A percentile compares a stretch with the other conserved stretches of the same genome.
phyloP scores from a whole-genome alignment of 805 yeast species.

The Candida dajiaensis region DNA sequence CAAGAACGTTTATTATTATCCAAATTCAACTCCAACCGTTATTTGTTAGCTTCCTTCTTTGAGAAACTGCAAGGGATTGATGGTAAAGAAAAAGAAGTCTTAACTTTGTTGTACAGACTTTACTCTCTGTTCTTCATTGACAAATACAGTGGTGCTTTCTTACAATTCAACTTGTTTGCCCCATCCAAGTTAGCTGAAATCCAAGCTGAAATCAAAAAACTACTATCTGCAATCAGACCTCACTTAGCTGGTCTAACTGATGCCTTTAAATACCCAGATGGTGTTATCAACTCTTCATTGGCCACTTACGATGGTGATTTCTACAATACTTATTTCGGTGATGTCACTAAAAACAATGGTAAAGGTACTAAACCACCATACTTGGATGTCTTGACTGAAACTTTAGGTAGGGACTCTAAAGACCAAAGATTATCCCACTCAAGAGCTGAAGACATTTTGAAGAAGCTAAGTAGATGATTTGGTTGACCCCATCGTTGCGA shows the following conservation, averaged over 20 bases:
- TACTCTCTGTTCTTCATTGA: slow-evolving; percentile 67
- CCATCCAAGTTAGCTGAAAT: slow-evolving; percentile 40
- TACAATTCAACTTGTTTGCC: slow-evolving; percentile 54
- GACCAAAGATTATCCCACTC: slow-evolving; percentile 32
- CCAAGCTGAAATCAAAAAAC: slow-evolving; percentile 37
- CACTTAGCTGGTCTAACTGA: slow-evolving; percentile 78
- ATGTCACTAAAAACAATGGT: slow-evolving; percentile 43
- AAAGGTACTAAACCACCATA: slow-evolving; percentile 48
- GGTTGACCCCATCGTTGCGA: not conserved
- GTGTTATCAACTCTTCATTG: slow-evolving; percentile 72
- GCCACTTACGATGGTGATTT: slow-evolving; percentile 81
- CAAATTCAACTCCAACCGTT: slow-evolving; percentile 35
- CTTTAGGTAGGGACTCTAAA: slow-evolving; percentile 34
- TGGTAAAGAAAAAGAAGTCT: slow-evolving; percentile 36
- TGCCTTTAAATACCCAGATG: slow-evolving; percentile 77
- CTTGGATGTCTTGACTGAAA: slow-evolving; percentile 31
- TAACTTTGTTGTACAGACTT: slow-evolving; percentile 51
- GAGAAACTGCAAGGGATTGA: slow-evolving; percentile 23
- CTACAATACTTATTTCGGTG: slow-evolving; percentile 71
- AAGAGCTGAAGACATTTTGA: slow-evolving; percentile 24
- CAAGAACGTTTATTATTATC: slow-evolving; percentile 33
- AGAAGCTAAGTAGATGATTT: slow-evolving; percentile 21
- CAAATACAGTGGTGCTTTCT: slow-evolving; percentile 63
- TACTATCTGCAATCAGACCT: slow-evolving; percentile 50
- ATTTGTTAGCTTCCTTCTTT: slow-evolving; percentile 28